Evolutionary conservation across 352 stramenopile genomes (phyloP), one percentile per base, ranked within the genome.

Genomic region (Blastocystis hominis): DNA sequence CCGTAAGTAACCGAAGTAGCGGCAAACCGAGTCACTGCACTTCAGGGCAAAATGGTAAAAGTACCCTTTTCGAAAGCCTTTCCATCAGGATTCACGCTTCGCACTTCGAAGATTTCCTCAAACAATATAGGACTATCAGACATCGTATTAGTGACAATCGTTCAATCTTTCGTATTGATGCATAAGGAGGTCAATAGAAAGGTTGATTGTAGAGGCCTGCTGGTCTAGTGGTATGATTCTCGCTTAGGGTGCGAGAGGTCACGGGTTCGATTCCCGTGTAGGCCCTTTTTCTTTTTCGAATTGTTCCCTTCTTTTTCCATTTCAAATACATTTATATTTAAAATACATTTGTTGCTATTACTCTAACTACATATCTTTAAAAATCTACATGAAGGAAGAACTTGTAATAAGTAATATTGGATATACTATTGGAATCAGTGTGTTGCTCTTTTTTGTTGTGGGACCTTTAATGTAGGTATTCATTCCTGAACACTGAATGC

Each of bases 41-140:
- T 34, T 63, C 38, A 62, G 4, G 24, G 44, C 38, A 77, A 56
- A 44, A 3, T 20, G 10, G 17, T 9, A 36, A 17, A 47, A 40
- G 20, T 62, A 86, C 76, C 76, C 47, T 86, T 86, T 62, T 86
- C 76, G 36, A 86, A 86, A 13, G 76, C 76, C 47, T 86, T 86
- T 76, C 76, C 76, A 86, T 86, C 76, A 36, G 76, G 76, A 86
- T 86, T 86, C 40, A 86, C 76, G 24, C 63, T 86, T 42, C 34
- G 17, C 36, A 86, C 63, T 66, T 86, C 63, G 10, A 86, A 86
- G 56, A 86, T 76, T 40, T 86, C 76, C 47, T 86, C 76, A 47
- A 72, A 76, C 17, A 86, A 44, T 47, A 86, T 72, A 10, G 76
- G 59, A 77, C 76, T 47, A 24, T 86, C 55, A 40, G 76, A 69